These are phyloP conservation scores for Dalbergia cochinchinensis DNA, from an alignment of 306 rosid genomes.

Conservation along the genomic window DNA sequence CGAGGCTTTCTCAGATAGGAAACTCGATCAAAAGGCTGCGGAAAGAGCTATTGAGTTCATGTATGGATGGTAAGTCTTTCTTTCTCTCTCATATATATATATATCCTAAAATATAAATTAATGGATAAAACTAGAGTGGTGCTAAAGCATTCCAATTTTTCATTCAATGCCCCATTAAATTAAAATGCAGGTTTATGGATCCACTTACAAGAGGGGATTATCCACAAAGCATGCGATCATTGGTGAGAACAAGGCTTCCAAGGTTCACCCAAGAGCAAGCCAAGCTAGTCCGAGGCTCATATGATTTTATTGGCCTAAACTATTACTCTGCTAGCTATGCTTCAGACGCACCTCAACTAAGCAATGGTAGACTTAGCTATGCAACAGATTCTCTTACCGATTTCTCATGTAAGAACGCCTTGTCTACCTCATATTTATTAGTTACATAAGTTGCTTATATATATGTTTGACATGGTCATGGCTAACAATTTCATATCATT, in stretches of 20 bases:
- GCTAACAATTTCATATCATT: background rate
- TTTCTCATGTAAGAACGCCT: conserved; percentile 30
- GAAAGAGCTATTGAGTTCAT: conserved; percentile 56
- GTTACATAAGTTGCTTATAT: background rate
- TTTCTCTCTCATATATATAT: background rate
- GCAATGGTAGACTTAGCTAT: conserved; percentile 30
- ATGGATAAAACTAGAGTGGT: too few relatives aligned
- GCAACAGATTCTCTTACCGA: conserved; percentile 41
- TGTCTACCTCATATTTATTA: background rate
- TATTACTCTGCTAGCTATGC: conserved; percentile 58
- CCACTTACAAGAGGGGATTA: conserved; percentile 61
- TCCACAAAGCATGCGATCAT: conserved; percentile 56
- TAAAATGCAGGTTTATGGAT: conserved; percentile 49
- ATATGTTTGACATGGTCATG: background rate
- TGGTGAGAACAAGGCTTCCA: conserved; percentile 56
- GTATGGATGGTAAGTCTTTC: conserved; percentile 50
- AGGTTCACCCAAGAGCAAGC: conserved; percentile 45
- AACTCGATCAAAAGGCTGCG: conserved; percentile 46
- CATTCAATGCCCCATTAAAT: too few relatives aligned
- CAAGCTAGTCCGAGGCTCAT: conserved; percentile 48
- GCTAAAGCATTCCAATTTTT: too few relatives aligned
- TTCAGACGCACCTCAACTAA: conserved; percentile 16
- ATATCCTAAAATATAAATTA: background rate
- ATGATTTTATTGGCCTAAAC: conserved; percentile 63
- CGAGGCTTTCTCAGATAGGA: conserved; percentile 42